phyloP scores from a whole-genome alignment of 768 basidiomycete species.

The Russula sp. region DNA sequence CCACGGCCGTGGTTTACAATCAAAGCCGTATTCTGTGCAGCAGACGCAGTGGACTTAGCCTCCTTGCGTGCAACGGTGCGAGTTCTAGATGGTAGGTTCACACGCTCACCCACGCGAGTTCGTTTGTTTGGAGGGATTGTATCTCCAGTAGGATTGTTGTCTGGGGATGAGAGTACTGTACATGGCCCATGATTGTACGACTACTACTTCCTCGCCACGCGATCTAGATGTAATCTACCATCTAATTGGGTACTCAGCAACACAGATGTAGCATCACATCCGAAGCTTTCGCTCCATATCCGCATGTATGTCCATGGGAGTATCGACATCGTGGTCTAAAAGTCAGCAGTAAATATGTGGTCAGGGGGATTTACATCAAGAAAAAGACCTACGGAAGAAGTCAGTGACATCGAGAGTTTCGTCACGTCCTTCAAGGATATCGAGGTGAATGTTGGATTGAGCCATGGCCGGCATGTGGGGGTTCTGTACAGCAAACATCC shows the following conservation, averaged over 20 bases:
- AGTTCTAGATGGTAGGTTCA: too few species aligned
- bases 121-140: too few species aligned
- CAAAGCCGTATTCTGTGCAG: too few species aligned
- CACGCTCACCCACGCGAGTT: too few species aligned
- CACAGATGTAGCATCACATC: constrained; percentile 34
- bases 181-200: background rate
- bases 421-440: constrained; percentile 92
- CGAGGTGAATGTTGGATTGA: constrained; percentile 79
- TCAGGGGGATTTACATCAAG: background rate
- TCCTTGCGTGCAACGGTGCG: too few species aligned
- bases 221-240: background rate
- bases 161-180: background rate
- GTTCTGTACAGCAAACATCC: constrained; percentile 43
- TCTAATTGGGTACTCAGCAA: background rate
- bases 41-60: too few species aligned
- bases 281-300: constrained; percentile 50
- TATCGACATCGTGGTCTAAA: constrained; percentile 36
- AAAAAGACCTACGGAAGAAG: constrained; percentile 61
- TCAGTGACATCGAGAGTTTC: constrained; percentile 76
- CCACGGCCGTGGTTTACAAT: too few species aligned
- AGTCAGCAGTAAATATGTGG: background rate
- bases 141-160: too few species aligned
- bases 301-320: constrained; percentile 44
- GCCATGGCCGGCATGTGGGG: constrained; percentile 62
- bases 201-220: background rate